A percentile compares a stretch with the other conserved stretches of the same genome.
Conservation (phyloP, 345 rosid genomes). For the Sonneratia alba region DNA sequence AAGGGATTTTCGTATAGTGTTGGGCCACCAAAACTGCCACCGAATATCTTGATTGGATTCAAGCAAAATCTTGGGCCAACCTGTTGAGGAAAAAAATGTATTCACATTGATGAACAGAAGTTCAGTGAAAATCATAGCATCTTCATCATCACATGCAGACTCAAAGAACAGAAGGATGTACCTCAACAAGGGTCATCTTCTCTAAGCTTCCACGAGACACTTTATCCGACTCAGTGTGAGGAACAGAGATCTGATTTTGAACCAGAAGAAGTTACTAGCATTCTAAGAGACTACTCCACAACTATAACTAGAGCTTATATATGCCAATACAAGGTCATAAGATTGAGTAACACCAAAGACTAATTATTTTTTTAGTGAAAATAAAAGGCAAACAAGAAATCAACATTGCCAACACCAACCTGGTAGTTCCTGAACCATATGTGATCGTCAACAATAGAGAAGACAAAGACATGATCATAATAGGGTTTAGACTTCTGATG, state of each 20-base stretch:
- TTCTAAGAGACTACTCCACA: not conserved
- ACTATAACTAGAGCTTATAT: too few species aligned
- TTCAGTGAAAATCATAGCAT: not conserved
- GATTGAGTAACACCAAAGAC: too few species aligned
- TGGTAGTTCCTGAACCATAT: conserved; percentile 98
- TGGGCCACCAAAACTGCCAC: conserved; percentile 94
- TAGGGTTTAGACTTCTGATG: conserved; percentile 89
- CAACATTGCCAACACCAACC: conserved; percentile 30
- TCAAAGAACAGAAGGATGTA: conserved; percentile 15
- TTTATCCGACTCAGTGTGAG: conserved; percentile 87
- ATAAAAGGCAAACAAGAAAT: too few species aligned
- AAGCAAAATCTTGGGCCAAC: conserved; percentile 99
- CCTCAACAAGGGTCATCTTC: conserved; percentile 97
- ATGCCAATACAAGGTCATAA: too few species aligned
- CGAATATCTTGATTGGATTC: conserved; percentile 90
- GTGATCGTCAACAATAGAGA: conserved; percentile 89
- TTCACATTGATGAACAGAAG: not conserved
- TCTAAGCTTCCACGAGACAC: conserved; percentile 76
- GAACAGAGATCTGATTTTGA: conserved; percentile 61
- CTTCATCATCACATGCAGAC: not conserved
- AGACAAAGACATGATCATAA: conserved; percentile 90
- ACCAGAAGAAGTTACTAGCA: not conserved
- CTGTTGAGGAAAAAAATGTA: conserved; percentile 19
- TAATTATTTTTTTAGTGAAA: not conserved
- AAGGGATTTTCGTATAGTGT: conserved; percentile 84